Evolutionary conservation across 257 asterid genomes (phyloP), one percentile per base, ranked within the genome.

Genomic region (Lycium ferocissimum): DNA sequence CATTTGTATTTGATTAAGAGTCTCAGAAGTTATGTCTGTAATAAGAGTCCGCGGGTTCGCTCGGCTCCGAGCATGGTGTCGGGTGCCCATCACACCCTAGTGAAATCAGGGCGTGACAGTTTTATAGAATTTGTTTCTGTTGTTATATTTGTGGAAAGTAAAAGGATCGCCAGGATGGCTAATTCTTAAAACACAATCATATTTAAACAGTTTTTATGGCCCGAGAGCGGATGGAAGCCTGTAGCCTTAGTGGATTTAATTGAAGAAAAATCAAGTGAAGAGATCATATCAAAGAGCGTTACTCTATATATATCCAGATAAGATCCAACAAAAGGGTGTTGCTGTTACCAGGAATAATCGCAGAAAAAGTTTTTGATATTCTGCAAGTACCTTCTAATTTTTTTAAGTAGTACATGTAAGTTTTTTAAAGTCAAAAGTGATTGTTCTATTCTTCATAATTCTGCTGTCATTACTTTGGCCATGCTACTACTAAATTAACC

Each of bases 261-360:
- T 26, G 98, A 96, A 86, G 88, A n/a, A 89, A 65, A 96, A 84
- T 83, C 82, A 95, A 15, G 98, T 96, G 56, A 96, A 93, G 85
- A 94, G n/a, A n/a, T n/a, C n/a, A n/a, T n/a, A n/a, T n/a, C n/a
- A n/a, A n/a, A n/a, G 91, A 89, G 99, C 97, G 66, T 72, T 96
- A 73, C 96, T 94, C 15, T 89, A 92, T 72, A 83, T 96, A 14
- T 98, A 94, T 89, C 99, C 98, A 0, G 98, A 96, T 91, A 96
- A 96, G 91, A 90, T 96, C 87, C 99, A 96, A 88, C 98, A 96
- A 86, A 96, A 94, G 84, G 94, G 92, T 81, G 98, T 95, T 69
- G 89, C 94, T 61, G 82, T 90, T 86, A 92, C 43, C 95, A 94
- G 67, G 94, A 92, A 83, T 93, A 91, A 88, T 84, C 35, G 98